Base-by-base conservation (phyloP, 1,139 yeast species). In the Geotrichum australiense region DNA sequence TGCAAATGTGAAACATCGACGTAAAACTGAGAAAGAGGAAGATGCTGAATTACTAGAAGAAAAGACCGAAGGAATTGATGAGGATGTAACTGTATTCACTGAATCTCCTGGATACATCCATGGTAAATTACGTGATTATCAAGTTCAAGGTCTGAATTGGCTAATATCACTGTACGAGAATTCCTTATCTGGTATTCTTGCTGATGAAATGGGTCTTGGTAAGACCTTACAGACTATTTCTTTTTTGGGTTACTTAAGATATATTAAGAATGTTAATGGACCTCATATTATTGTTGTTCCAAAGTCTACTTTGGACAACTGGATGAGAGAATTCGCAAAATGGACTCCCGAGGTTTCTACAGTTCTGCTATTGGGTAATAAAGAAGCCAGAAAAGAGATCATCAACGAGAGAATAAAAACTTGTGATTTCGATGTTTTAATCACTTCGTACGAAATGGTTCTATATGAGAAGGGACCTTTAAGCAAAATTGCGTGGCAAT, bases 161-260 rank as follows among this genome's bases (percentile, higher is more conserved):
- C 67, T 87, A 58, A 76, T 87, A n/a, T 75, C 87, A 1, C 65
- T 89, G 42, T 78, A 82, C 55, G 89, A 83, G 53, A 85, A 87
- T 63, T 77, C 80, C 53, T 70, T 87, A 43, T 80, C 93, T 1
- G 97, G 97, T 34, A 89, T 91, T 41, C 70, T 91, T 44, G 98
- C 98, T 5, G 98, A 91, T 63, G 98, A 91, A 63, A 91, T 91
- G 98, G 98, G 98, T 2, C 71, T 91, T 44, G 98, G 98, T 48
- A 91, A 91, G 58, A 91, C 98, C 2, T 23, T 46, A 18, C 48
- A 46, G 35, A 46, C 48, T 2, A 46, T 46, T 34, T 45, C 48
- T 10, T 89, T 91, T 54, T 66, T 91, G 43, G 97, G 96, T 0
- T 87, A 85, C 59, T 68, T 91, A 46, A 70, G 96, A 50, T 85